Evolutionary conservation across 495 filamentous ascomycete species (phyloP).

Genomic region (Aspergillus sclerotioniger): DNA sequence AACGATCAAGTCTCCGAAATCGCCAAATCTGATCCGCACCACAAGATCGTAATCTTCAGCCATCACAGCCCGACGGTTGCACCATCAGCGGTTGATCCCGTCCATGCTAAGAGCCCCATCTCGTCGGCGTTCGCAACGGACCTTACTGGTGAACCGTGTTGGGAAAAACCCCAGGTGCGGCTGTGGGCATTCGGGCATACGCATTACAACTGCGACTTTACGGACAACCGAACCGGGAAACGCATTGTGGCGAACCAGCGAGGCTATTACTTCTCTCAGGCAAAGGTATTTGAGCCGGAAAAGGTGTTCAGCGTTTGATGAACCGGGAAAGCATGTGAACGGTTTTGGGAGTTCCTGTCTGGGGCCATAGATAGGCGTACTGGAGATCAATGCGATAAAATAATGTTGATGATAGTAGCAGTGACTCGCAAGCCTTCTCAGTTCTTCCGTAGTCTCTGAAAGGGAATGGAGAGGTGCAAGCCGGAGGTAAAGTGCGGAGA

Average conservation of each 20-base stretch:
- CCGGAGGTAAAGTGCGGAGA: not conserved
- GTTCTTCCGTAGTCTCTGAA: not conserved
- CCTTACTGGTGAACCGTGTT: conserved; percentile 44
- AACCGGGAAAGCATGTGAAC: not conserved
- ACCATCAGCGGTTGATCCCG: conserved; percentile 35
- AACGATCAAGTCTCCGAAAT: conserved; percentile 45
- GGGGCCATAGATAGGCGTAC: not conserved
- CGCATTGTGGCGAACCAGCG: conserved; percentile 38
- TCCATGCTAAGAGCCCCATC: conserved; percentile 39
- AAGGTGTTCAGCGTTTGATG: conserved; percentile 19
- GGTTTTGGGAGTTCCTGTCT: not conserved
- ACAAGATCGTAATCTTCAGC: conserved; percentile 48
- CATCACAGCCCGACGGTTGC: conserved; percentile 51
- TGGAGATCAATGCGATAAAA: not conserved
- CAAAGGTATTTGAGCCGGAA: conserved; percentile 25
- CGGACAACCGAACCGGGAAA: conserved; percentile 27
- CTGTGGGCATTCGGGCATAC: conserved; percentile 61
- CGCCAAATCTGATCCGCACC: conserved; percentile 29
- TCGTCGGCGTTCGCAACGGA: conserved; percentile 47
- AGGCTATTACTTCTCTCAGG: conserved; percentile 37
- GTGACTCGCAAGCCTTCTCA: not conserved
- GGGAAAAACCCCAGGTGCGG: conserved; percentile 38
- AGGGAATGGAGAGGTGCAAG: not conserved
- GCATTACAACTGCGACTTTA: conserved; percentile 51
- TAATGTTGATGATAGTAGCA: not conserved